phyloP scores from a whole-genome alignment of 202 grass and related monocot species.

The Schoenoplectus tabernaemontani region DNA sequence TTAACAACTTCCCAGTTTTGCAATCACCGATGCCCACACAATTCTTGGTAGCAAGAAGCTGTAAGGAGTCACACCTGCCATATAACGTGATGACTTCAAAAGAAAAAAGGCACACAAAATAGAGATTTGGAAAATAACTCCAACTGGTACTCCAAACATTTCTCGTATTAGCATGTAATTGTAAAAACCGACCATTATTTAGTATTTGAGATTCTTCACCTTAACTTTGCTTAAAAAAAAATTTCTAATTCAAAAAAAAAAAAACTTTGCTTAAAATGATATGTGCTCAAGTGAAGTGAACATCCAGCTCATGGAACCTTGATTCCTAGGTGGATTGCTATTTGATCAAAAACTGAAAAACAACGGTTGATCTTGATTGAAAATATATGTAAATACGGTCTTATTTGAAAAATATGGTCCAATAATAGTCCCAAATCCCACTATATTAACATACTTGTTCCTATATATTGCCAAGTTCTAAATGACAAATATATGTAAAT shows the following conservation, averaged over 20 bases:
- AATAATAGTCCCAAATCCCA: too few species aligned
- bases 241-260: too few species aligned
- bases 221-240: too few species aligned
- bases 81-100: conserved; percentile 33
- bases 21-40: conserved; percentile 51
- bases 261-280: too few species aligned
- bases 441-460: too few species aligned
- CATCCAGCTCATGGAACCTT: neutral
- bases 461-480: too few species aligned
- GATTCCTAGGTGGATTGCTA: neutral
- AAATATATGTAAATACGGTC: neutral
- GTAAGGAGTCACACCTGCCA: conserved; percentile 50
- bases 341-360: neutral
- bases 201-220: neutral
- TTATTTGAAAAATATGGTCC: neutral
- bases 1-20: conserved; percentile 34
- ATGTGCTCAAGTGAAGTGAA: neutral
- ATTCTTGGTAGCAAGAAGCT: conserved; percentile 73
- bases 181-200: neutral
- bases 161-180: neutral
- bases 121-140: neutral
- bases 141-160: neutral
- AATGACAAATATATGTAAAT: too few species aligned
- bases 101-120: neutral
- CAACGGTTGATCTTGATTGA: neutral